A percentile compares a stretch with the other conserved stretches of the same genome.
phyloP scores from a whole-genome alignment of 805 yeast genomes.

The Hyphopichia homilentoma region DNA sequence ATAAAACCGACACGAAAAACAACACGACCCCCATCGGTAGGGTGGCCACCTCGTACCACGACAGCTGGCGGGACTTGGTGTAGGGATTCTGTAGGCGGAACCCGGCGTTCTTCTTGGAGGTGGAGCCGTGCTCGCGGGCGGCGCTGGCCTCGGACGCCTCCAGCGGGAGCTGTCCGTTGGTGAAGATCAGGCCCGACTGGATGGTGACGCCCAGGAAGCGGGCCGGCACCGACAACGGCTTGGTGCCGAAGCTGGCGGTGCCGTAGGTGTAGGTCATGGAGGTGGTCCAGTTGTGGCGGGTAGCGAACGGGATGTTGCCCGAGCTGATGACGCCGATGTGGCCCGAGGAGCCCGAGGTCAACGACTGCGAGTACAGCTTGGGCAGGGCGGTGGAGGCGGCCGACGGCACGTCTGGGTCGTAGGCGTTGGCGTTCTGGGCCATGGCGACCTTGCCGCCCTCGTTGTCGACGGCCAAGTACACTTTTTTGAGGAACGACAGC shows the following conservation, averaged over 20 bases:
- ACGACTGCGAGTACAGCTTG: too few species aligned
- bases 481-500: constrained; percentile 47
- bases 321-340: too few species aligned
- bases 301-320: constrained; percentile 52
- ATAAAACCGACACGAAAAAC: too few species aligned
- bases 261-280: too few species aligned
- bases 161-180: constrained; percentile 9
- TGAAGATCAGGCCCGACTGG: constrained; percentile 26
- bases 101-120: constrained; percentile 4
- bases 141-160: constrained; percentile 5
- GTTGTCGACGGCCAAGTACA: constrained; percentile 62
- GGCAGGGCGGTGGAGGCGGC: too few species aligned
- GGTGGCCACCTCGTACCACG: too few species aligned
- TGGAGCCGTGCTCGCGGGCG: constrained; percentile 5
- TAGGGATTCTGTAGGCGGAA: too few species aligned
- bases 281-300: constrained; percentile 4
- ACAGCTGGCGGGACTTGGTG: too few species aligned
- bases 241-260: neutral
- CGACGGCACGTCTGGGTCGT: too few species aligned
- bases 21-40: too few species aligned
- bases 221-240: constrained; percentile 19
- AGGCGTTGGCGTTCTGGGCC: too few species aligned
- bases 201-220: constrained; percentile 22
- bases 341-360: too few species aligned
- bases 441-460: constrained; percentile 54